Evolutionary conservation across 208 protist species (phyloP), one percentile per base, ranked within the genome.

Genomic region (Crithidia thermophila): DNA sequence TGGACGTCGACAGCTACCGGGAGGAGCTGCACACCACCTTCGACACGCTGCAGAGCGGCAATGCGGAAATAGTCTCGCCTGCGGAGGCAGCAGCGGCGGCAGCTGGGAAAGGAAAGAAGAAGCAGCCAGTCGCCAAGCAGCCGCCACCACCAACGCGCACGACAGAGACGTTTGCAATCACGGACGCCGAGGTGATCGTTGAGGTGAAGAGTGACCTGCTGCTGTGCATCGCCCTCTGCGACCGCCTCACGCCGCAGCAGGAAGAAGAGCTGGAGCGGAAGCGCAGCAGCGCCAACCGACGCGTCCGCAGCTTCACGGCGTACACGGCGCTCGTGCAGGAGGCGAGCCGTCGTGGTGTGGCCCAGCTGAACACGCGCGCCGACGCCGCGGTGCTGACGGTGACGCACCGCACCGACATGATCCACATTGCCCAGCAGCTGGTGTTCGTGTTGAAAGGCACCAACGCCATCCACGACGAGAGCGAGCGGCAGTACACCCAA

Each of bases 161-260:
- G 21, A 65, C 52, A 6, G 69, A 75, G 27, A 16, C 55, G 18
- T 75, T 75, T 16, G 16, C 42, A 18, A 61, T 87, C 3, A 70
- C 59, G 6, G 79, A 85, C 37, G 11, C 74, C n/a, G 74, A 83
- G 0, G 61, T 91, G 3, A 36, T 88, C 3, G 73, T 85, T 28
- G 90, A 95, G 65, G 72, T 91, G 60, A 74, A 91, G 49, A 84
- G 79, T 43, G 86, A 95, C 34, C 71, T 95, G 33, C 66, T 88
- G 11, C 71, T 95, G 34, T 84, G 74, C 43, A 77, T 95, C 30
- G 81, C 83, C 3, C 33, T 90, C 50, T 74, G 75, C 70, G 79
- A 77, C 16, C 43, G 37, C 2, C 69, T 75, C 25, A 64, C 69
- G 10, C 40, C 53, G 64, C 79, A 59, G 47, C 52, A 65, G 53